Conservation (phyloP, 805 yeast genomes). For the Sugiyamaella mastotermitis region DNA sequence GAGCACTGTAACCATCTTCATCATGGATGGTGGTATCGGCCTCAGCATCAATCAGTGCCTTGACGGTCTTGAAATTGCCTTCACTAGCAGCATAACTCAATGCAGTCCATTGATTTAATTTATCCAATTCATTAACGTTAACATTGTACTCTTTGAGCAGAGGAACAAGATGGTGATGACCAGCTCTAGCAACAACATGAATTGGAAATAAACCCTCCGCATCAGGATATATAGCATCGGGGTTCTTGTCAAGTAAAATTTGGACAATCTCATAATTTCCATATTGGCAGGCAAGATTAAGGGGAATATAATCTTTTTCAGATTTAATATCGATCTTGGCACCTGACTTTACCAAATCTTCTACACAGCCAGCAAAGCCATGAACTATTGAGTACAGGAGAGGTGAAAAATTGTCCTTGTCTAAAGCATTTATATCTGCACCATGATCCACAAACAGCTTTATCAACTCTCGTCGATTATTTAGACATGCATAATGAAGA, state of each 20-base stretch:
- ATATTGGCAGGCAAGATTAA: constrained; percentile 82
- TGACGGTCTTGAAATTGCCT: constrained; percentile 69
- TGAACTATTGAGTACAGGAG: constrained; percentile 70
- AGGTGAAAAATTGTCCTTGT: constrained; percentile 58
- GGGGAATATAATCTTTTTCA: constrained; percentile 44
- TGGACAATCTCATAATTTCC: constrained; percentile 71
- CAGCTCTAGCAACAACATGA: constrained; percentile 83
- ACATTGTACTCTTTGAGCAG: constrained; percentile 51
- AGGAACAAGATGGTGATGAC: constrained; percentile 63
- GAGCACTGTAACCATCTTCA: constrained; percentile 71
- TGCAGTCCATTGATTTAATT: constrained; percentile 90
- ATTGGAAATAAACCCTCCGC: constrained; percentile 84
- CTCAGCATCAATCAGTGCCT: constrained; percentile 62
- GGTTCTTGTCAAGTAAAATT: constrained; percentile 44
- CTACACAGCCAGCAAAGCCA: constrained; percentile 51
- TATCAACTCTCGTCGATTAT: constrained; percentile 42
- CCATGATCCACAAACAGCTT: constrained; percentile 37
- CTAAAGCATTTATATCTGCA: constrained; percentile 31
- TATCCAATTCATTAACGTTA: constrained; percentile 72
- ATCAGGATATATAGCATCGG: constrained; percentile 44
- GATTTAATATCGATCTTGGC: constrained; percentile 34
- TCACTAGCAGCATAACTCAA: constrained; percentile 84
- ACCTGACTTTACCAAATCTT: constrained; percentile 44
- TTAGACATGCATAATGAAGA: constrained; percentile 73
- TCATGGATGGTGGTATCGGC: constrained; percentile 67